These are phyloP conservation scores for Neckera pumila DNA, from an alignment of 225 moss, liverwort and hornwort genomes.

Conservation along the genomic window DNA sequence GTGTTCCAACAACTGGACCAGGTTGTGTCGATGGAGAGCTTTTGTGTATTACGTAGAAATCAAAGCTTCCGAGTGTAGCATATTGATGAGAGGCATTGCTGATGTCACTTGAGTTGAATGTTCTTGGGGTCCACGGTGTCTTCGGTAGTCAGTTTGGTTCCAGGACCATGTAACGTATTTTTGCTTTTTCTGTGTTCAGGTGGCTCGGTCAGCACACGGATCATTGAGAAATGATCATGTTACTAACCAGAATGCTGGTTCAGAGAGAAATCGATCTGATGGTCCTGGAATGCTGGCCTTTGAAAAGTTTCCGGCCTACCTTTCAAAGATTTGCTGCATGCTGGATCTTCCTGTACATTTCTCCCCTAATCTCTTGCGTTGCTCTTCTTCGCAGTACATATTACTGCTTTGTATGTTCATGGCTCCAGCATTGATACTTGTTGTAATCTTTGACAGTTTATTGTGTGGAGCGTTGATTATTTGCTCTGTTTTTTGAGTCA, in stretches of 20 bases:
- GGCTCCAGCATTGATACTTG: no score
- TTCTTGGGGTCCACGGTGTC: neutral
- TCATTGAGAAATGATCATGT: neutral
- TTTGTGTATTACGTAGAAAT: neutral
- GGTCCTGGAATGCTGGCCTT: neutral
- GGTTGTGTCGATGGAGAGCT: neutral
- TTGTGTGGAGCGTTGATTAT: neutral
- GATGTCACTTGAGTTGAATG: neutral
- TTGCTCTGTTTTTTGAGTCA: neutral
- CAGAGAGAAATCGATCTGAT: neutral
- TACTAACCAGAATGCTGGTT: neutral
- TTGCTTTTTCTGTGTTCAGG: conserved; percentile 13
- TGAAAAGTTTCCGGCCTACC: neutral
- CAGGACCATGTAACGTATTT: neutral
- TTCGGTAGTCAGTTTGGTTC: neutral
- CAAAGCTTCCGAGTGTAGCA: neutral
- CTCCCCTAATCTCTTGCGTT: no score
- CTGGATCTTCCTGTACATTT: no score
- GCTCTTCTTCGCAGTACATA: no score
- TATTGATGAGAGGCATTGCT: neutral
- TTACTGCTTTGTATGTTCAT: no score
- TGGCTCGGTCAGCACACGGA: neutral
- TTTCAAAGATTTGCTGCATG: no score
- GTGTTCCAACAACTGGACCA: neutral
- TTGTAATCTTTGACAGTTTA: no score